Evolutionary conservation across 192 early-diverging fungal genomes (phyloP), one percentile per base, ranked within the genome.

Genomic region (Funneliformis mosseae): DNA sequence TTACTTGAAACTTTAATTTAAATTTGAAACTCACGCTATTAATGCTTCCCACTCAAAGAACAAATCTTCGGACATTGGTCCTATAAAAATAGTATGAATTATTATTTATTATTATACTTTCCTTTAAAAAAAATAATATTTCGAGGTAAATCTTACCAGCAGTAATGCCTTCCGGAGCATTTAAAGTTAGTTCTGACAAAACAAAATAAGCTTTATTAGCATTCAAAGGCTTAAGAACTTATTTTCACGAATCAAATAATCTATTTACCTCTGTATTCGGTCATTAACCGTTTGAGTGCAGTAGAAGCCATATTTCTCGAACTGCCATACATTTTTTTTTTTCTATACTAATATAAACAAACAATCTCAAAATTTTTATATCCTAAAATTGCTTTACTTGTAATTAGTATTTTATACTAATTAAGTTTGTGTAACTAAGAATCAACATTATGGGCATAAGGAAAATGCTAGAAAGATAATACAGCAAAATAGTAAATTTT

Each of bases 151-250:
- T 43, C 80, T 78, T 86, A 93, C 94, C 92, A 23, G 97, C 96
- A 74, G 91, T 94, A 76, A 98, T 98, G 71, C 96, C 97, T 70
- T 98, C 96, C 8, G 97, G 96, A 27, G 97, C 89, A 84, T 97
- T 92, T 28, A 95, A 78, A 8, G 95, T 96, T 68, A 98, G 83
- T 80, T 97, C 97, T 91, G 87, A n/a, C n/a, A 69, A 80, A 75
- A 82, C 48, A 67, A 38, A 68, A 64, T 76, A 23, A 66, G 63
- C 55, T 73, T n/a, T n/a, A n/a, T 48, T 38, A 23, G 39, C 25
- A 25, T 66, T 8, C n/a, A 59, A 62, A 33, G 39, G n/a, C n/a
- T n/a, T n/a, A 21, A 75, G 18, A 82, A 76, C 16, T 2, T 55
- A 21, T 23, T 12, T 5, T 63, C 23, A 48, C 21, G 46, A 76